These are phyloP conservation scores for Remersonia thermophila DNA, from an alignment of 2,329 filamentous ascomycete species.

Conservation along the genomic window DNA sequence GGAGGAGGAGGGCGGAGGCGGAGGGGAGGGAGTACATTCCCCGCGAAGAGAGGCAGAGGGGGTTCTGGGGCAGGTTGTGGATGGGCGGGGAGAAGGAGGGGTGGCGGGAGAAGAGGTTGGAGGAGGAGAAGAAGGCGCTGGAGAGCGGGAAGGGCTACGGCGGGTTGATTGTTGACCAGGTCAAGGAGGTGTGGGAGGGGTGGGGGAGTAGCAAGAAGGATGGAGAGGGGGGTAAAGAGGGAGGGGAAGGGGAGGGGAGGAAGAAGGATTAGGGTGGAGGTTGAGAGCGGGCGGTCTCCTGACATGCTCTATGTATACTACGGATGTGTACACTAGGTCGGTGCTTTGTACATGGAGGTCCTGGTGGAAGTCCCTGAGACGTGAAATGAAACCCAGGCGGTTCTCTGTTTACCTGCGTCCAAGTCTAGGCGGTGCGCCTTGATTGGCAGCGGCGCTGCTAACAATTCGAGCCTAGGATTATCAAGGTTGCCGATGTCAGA, in stretches of 20 bases:
- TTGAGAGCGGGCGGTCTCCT: conserved; percentile 1
- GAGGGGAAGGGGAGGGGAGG: conserved; percentile 19
- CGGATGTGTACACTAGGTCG: too few species aligned
- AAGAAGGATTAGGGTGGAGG: conserved; percentile 11
- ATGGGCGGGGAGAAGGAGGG: conserved; percentile 44
- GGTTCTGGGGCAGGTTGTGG: conserved; percentile 30
- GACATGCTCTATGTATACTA: too few species aligned
- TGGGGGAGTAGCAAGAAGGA: conserved; percentile 16
- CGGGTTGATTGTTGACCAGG: conserved; percentile 44
- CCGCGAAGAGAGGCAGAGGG: conserved; percentile 5
- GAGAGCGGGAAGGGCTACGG: conserved; percentile 44
- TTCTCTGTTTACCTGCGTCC: too few species aligned
- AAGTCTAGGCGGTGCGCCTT: too few species aligned
- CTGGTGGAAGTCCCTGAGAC: too few species aligned
- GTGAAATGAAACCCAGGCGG: too few species aligned
- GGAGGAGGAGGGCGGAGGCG: conserved; percentile 25
- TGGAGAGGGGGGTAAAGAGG: too few species aligned
- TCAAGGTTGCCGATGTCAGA: too few species aligned
- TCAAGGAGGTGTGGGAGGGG: conserved; percentile 37
- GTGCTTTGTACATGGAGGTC: too few species aligned
- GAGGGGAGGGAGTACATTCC: conserved; percentile 19
- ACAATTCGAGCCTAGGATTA: too few species aligned
- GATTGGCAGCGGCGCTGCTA: too few species aligned
- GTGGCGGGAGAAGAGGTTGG: conserved; percentile 40
- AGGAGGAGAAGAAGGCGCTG: conserved; percentile 40